Evolutionary conservation across 2,329 filamentous ascomycete species (phyloP).

Genomic region (Macrophomina pseudophaseolina): DNA sequence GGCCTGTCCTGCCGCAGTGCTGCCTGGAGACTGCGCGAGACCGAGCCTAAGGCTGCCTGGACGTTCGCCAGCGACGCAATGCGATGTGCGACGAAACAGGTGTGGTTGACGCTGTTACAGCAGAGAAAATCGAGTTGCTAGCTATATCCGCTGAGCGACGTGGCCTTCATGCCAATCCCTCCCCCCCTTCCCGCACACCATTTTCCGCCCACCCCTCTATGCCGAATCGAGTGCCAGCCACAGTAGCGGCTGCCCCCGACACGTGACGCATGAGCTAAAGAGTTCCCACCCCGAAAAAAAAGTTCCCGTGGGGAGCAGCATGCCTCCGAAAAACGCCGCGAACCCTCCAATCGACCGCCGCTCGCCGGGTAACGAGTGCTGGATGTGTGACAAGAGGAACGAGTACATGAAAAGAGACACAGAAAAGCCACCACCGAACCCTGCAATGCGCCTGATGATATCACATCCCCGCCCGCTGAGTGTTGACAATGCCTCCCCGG

Average conservation of each 20-base stretch:
- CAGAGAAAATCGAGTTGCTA: constrained; percentile 6
- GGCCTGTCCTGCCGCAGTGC: constrained; percentile 13
- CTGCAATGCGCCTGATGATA: constrained; percentile 25
- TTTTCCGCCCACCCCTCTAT: constrained; percentile 3
- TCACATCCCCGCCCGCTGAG: constrained; percentile 10
- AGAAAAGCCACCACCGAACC: not conserved
- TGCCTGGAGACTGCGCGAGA: constrained; percentile 16
- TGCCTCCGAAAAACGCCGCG: constrained; percentile 9
- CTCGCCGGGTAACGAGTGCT: constrained; percentile 7
- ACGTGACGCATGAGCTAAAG: constrained; percentile 14
- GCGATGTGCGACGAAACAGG: constrained; percentile 13
- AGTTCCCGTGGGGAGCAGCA: constrained; percentile 4
- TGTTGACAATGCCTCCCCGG: constrained; percentile 19
- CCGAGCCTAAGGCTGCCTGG: constrained; percentile 12
- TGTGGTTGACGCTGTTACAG: not conserved
- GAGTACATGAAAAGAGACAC: not conserved
- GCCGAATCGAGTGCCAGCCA: constrained; percentile 1
- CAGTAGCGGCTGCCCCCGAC: constrained; percentile 15
- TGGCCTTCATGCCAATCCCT: constrained; percentile 5
- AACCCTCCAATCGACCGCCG: constrained; percentile 5
- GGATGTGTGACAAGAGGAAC: not conserved
- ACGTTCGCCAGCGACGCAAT: not conserved
- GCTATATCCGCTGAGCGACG: constrained; percentile 13
- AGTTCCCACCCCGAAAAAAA: not conserved
- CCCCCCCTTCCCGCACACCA: constrained; percentile 16